These are phyloP conservation scores for Alnus rubra DNA, from an alignment of 306 rosid species.

Conservation along the genomic window DNA sequence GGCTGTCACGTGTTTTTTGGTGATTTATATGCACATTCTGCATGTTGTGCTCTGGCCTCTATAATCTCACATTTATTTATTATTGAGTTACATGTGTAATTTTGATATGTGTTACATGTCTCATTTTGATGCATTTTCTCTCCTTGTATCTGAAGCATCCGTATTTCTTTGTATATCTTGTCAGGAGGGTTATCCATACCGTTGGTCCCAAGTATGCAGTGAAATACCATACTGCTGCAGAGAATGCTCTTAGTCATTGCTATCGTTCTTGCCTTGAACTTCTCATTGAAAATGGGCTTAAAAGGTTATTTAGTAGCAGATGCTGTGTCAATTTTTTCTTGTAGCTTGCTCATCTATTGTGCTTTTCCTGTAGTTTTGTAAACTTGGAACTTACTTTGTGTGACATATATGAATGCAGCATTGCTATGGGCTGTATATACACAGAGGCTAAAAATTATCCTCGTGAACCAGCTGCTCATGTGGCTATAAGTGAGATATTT, in stretches of 20 bases:
- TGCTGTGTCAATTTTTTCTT: slow-evolving; percentile 24
- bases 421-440: slow-evolving; percentile 93
- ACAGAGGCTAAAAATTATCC: slow-evolving; percentile 93
- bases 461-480: slow-evolving; percentile 99
- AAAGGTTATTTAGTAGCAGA: slow-evolving; percentile 52
- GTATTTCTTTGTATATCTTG: slow-evolving; percentile 29
- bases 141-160: background rate
- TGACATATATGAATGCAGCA: slow-evolving; percentile 56
- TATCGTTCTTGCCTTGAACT: slow-evolving; percentile 98
- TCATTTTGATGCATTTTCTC: background rate
- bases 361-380: slow-evolving; percentile 20
- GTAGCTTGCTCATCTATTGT: slow-evolving; percentile 21
- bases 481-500: slow-evolving; percentile 84
- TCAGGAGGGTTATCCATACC: slow-evolving; percentile 92
- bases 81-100: background rate
- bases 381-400: slow-evolving; percentile 28
- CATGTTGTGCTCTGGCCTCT: background rate
- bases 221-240: slow-evolving; percentile 98
- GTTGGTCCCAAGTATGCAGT: slow-evolving; percentile 98
- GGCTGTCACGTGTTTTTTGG: background rate
- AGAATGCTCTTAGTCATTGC: slow-evolving; percentile 97
- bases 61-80: background rate
- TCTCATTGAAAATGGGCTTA: slow-evolving; percentile 80
- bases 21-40: background rate
- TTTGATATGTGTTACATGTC: background rate